A percentile compares a stretch with the other conserved stretches of the same genome.
These are phyloP conservation scores for Patellifolia procumbens DNA, from an alignment of 179 eudicot species.

Conservation along the genomic window DNA sequence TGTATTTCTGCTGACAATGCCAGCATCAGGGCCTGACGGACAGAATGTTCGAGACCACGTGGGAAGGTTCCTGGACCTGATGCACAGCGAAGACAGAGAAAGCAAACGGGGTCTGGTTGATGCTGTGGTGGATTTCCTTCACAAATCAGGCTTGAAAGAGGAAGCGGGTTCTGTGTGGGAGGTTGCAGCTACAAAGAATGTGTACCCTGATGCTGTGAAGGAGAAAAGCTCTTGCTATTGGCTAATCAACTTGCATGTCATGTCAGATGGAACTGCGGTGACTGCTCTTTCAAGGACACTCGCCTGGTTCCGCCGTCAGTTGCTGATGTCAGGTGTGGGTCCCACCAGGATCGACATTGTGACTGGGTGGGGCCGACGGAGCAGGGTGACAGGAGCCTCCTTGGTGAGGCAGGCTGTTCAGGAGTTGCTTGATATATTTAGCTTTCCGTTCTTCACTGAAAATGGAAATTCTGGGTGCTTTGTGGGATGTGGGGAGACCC, in stretches of 20 bases:
- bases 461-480: slow-evolving; percentile 87
- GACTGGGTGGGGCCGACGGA: slow-evolving; percentile 97
- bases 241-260: slow-evolving; percentile 97
- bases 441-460: slow-evolving; percentile 75
- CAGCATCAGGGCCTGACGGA: slow-evolving; percentile 83
- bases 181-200: slow-evolving; percentile 87
- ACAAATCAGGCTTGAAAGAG: slow-evolving; percentile 89
- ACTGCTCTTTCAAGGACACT: slow-evolving; percentile 92
- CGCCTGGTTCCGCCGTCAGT: slow-evolving; percentile 69
- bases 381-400: slow-evolving; percentile 83
- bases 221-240: slow-evolving; percentile 76
- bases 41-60: slow-evolving; percentile 81
- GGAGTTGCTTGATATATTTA: slow-evolving; percentile 64
- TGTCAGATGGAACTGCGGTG: slow-evolving; percentile 98
- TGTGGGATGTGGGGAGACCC: slow-evolving; percentile 92
- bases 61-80: slow-evolving; percentile 62
- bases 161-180: slow-evolving; percentile 99
- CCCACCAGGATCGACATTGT: slow-evolving; percentile 85
- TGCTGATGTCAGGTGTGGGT: slow-evolving; percentile 60
- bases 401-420: slow-evolving; percentile 88
- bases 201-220: slow-evolving; percentile 83
- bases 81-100: slow-evolving; percentile 97
- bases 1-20: slow-evolving; percentile 72
- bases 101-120: slow-evolving; percentile 92
- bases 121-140: slow-evolving; percentile 86